Evolutionary conservation across 2,329 filamentous ascomycete genomes (phyloP).

Genomic region (Pseudopithomyces maydicus): DNA sequence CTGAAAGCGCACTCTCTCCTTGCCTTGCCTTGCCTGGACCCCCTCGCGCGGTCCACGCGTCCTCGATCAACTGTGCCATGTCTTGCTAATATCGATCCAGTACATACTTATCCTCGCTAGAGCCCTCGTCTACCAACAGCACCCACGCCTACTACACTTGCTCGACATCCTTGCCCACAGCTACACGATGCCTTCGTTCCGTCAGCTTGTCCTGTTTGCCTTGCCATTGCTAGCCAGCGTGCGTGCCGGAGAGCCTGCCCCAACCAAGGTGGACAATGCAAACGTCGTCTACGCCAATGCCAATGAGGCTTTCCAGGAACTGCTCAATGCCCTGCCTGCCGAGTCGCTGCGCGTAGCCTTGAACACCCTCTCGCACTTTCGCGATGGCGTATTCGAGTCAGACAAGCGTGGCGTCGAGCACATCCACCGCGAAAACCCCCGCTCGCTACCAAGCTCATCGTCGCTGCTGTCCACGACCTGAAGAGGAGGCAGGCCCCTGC

Average conservation of each 20-base stretch:
- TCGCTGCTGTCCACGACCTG: conserved; percentile 62
- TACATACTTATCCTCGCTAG: conserved; percentile 15
- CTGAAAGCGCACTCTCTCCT: not conserved
- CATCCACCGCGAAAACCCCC: conserved; percentile 65
- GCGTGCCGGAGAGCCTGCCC: conserved; percentile 24
- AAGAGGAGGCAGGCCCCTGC: conserved; percentile 51
- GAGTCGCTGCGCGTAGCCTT: conserved; percentile 69
- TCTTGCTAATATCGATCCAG: conserved; percentile 24
- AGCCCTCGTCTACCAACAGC: not conserved
- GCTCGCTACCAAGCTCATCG: conserved; percentile 66
- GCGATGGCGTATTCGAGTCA: conserved; percentile 70
- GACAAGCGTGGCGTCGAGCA: conserved; percentile 68
- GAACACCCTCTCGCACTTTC: conserved; percentile 67
- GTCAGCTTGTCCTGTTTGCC: conserved; percentile 33
- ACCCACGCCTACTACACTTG: not conserved
- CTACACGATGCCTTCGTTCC: conserved; percentile 38
- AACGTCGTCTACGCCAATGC: conserved; percentile 37
- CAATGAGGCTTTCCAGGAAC: conserved; percentile 57
- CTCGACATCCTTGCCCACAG: not conserved
- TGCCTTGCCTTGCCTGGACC: conserved; percentile 3
- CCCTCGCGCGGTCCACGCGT: conserved; percentile 9
- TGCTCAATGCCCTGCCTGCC: conserved; percentile 62
- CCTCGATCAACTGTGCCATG: conserved; percentile 9
- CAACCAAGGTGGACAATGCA: conserved; percentile 19
- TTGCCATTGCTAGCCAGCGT: conserved; percentile 36